Base-by-base conservation (phyloP, 164 flowering plant genomes). In the Vitis riparia region DNA sequence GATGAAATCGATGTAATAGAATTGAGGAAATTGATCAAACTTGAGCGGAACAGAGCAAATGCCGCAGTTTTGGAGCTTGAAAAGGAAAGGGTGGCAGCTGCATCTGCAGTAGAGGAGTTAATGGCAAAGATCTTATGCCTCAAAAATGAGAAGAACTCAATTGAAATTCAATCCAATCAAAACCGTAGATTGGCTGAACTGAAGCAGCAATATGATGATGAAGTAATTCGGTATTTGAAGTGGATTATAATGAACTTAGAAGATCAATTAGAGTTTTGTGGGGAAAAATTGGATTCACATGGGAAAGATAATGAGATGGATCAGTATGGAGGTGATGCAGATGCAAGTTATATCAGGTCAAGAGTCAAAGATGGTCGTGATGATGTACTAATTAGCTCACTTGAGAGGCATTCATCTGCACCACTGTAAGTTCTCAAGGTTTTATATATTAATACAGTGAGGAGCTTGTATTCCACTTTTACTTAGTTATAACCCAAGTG, bases 91-190 rank as follows among this genome's bases (percentile, higher is more conserved):
- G 62, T 72, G 79, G 93, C 98, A 5, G 76, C 92, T 30, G 85
- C 92, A 9, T 69, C 90, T 15, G 91, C 98, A 2, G 88, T 90
- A 2, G 84, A 85, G 48, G 97, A 91, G 70, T 81, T 91, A 7
- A 88, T 91, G 93, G 83, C 81, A 3, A 84, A 88, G 93, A 90
- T 91, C 50, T 55, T 83, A 65, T 75, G 87, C 1, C 88, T 91
- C 48, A 93, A 91, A 69, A 84, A 69, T 12, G 94, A 89, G 80
- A 91, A 88, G 73, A 84, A 86, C 68, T 52, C 75, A 51, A 53
- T 78, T 1, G 87, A 86, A 62, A 81, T 84, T 12, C 82, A 84
- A 55, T 84, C 86, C 13, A 78, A 81, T 13, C 88, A 86, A 19
- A 81, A 68, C 71, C 75, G 76, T 10, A 76, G 84, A 60, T 55